Base-by-base conservation (phyloP, 305 asterid genomes). In the Petunia hybrid region DNA sequence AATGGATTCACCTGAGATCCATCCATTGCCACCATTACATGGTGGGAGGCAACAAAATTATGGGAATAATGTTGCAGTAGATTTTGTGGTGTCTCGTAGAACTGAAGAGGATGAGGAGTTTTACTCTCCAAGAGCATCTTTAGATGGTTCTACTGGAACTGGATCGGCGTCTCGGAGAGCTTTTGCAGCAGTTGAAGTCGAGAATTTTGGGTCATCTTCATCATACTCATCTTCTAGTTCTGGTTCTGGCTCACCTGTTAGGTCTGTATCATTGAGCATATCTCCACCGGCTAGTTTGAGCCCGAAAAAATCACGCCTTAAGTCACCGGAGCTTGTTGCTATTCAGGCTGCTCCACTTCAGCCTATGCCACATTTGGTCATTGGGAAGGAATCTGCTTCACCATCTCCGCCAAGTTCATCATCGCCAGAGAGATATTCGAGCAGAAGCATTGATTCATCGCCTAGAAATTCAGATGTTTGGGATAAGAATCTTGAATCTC, bases 1-100 rank as follows among this genome's bases (percentile, higher is more conserved):
- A 78, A 57, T 88, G 84, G 93, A 88, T 46, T 95, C 98, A 62
- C 99, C 99, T 85, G 98, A 95, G 89, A 95, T 95, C 86, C 90
- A 91, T 3, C 98, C 99, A 14, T 84, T 95, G 88, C 96, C 98
- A 59, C 98, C 97, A 65, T 79, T 95, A 69, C 60, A 57, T 68
- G 83, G 66, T 69, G 90, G 60, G 85, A 90, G 68, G 60, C 85
- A 83, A 64, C 85, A 86, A 77, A 87, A 80, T 81, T 55, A 81
- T 80, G 84, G 64, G 46, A 87, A 80, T 81, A 48, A 48, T 48
- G 5, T 45, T 22, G 31, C 31, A 22, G 31, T 22, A 22, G 31
- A 22, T 22, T 22, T 22, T 31, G 87, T 46, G 80, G 90, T 63
- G 2, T 76, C 92, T 66, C 83, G 81, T 81, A 82, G 77, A 65